phyloP scores from a whole-genome alignment of 352 stramenopile genomes.

The Phytophthora pinifolia region DNA sequence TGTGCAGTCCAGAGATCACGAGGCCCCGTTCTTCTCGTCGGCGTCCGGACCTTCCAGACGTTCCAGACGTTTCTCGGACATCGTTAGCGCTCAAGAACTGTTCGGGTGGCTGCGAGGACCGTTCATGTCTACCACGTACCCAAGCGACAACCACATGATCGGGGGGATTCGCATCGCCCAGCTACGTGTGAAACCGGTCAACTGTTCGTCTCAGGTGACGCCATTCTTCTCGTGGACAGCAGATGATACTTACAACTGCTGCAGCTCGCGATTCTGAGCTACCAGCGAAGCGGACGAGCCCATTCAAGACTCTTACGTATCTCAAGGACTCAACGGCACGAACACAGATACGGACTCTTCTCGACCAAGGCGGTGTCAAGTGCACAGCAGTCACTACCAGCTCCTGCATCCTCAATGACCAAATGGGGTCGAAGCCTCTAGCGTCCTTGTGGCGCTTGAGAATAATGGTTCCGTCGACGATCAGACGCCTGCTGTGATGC shows the following conservation, averaged over 20 bases:
- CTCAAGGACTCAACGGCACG: constrained; percentile 38
- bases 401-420: constrained; percentile 46
- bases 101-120: constrained; percentile 20
- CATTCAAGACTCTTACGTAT: constrained; percentile 29
- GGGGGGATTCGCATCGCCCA: constrained; percentile 50
- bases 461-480: constrained; percentile 38
- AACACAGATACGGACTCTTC: constrained; percentile 39
- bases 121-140: constrained; percentile 15
- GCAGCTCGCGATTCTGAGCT: constrained; percentile 20
- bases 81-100: constrained; percentile 11
- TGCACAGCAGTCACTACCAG: constrained; percentile 25
- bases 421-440: constrained; percentile 10
- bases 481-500: constrained; percentile 41
- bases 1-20: constrained; percentile 17
- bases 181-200: constrained; percentile 33
- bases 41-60: constrained; percentile 11
- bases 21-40: constrained; percentile 11
- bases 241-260: constrained; percentile 8
- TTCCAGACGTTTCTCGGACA: constrained; percentile 13
- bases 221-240: constrained; percentile 29
- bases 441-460: constrained; percentile 30
- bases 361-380: constrained; percentile 35
- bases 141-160: constrained; percentile 28
- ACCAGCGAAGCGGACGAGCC: constrained; percentile 5
- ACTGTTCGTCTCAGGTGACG: constrained; percentile 38